Base-by-base conservation (phyloP, 2,329 filamentous ascomycete species). In the Colletotrichum aenigma region DNA sequence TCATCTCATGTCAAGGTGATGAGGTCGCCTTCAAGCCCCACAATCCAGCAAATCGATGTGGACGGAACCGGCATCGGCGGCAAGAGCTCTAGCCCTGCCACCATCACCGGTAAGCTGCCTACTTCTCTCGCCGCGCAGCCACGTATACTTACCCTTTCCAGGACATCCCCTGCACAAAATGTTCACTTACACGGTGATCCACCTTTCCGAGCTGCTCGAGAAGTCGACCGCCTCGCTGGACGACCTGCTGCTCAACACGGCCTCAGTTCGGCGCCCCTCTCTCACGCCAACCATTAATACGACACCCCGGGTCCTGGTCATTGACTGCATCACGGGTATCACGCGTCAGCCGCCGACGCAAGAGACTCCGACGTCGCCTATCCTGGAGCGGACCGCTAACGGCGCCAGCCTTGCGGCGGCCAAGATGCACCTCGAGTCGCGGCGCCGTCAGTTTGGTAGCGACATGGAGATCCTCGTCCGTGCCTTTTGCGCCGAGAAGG, bases 401-500 rank as follows among this genome's bases (percentile, higher is more conserved):
- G 81, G 81, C 65, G 84, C 83, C 76, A 86, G 86, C 78, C 84
- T 85, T 32, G 86, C 88, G 4, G 86, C 86, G 18, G 84, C 86
- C 36, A 87, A 88, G 79, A 91, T 91, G 89, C 88, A 89, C 78
- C 86, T 90, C 52, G 89, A 91, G 81, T 90, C 89, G 5, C 84
- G 89, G 30, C 86, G 89, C 75, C 86, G 92, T 28, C 90, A 92
- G 52, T 91, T 91, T 71, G 90, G 90, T 2, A 93, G 91, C 15
- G 92, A 93, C 79, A 86, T 94, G 81, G 93, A 95, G 83, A 89
- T 96, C 10, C 84, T 96, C 68, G 93, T 93, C 2, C 87, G 94
- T 65, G 94, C 94, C 3, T 88, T 95, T 78, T 96, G 94, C 81
- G 93, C 94, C 1, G 92, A 94, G 80, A 91, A 90, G 78, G 94